Evolutionary conservation across 148 eudicot species (phyloP).

Genomic region (Camellia japonica): DNA sequence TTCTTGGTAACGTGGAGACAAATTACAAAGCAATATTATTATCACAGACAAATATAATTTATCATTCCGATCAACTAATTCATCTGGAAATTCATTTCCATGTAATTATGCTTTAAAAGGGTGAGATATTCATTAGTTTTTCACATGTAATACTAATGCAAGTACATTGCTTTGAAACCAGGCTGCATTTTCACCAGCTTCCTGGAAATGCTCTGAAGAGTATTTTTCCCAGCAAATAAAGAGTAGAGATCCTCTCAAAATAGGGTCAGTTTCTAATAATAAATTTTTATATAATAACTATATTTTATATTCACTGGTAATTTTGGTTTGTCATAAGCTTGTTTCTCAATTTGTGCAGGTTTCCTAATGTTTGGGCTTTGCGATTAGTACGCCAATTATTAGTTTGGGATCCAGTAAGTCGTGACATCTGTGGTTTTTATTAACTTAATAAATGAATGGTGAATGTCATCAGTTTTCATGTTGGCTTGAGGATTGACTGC

Average conservation of each 20-base stretch:
- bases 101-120: conserved; percentile 5
- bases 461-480: neutral
- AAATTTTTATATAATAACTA: neutral
- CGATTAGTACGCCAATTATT: conserved; percentile 86
- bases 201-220: conserved; percentile 99
- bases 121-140: conserved; percentile 1
- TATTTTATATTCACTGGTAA: neutral
- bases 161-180: conserved; percentile 18
- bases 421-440: neutral
- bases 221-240: conserved; percentile 78
- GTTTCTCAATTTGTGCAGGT: conserved; percentile 45
- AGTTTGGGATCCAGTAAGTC: conserved; percentile 90
- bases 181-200: conserved; percentile 72
- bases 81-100: neutral
- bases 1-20: neutral
- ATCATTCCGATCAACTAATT: neutral
- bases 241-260: conserved; percentile 82
- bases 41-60: neutral
- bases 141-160: neutral
- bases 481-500: neutral
- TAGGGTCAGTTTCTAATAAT: conserved; percentile 63
- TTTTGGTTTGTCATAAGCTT: conserved; percentile 9
- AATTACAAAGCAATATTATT: neutral
- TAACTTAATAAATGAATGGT: neutral
- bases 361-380: conserved; percentile 88